Evolutionary conservation across 768 basidiomycete genomes (phyloP).

Genomic region (Flagelloscypha sp.): DNA sequence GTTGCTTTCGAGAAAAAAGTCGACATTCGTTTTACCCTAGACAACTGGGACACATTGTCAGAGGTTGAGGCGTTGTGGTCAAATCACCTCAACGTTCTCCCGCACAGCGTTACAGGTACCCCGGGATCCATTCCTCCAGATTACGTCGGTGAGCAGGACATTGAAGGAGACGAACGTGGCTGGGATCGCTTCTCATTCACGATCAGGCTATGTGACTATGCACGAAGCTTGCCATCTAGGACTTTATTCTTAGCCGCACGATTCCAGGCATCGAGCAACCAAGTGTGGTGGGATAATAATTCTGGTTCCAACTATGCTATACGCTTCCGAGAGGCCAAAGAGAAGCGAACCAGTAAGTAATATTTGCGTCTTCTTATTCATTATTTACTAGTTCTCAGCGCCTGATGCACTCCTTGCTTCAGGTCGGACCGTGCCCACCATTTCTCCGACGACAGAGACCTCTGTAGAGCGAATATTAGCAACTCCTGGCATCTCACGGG

Average conservation of each 20-base stretch:
- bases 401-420: no score
- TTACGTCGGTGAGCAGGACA: conserved; percentile 24
- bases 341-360: no score
- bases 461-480: no score
- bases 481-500: no score
- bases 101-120: conserved; percentile 17
- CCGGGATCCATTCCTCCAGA: conserved; percentile 23
- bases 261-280: conserved; percentile 23
- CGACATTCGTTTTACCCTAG: conserved; percentile 60
- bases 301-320: conserved; percentile 52
- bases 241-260: conserved; percentile 51
- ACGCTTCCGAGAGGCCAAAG: no score
- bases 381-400: no score
- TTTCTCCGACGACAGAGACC: no score
- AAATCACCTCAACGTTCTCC: conserved; percentile 18
- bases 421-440: no score
- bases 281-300: conserved; percentile 74
- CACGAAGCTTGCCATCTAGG: no score
- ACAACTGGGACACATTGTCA: conserved; percentile 67
- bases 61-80: conserved; percentile 52
- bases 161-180: no score
- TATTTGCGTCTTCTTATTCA: no score
- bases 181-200: conserved; percentile 59
- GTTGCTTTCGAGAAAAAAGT: conserved; percentile 62
- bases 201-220: conserved; percentile 68